phyloP scores from a whole-genome alignment of 768 basidiomycete genomes.

The Termitomyces sp. region DNA sequence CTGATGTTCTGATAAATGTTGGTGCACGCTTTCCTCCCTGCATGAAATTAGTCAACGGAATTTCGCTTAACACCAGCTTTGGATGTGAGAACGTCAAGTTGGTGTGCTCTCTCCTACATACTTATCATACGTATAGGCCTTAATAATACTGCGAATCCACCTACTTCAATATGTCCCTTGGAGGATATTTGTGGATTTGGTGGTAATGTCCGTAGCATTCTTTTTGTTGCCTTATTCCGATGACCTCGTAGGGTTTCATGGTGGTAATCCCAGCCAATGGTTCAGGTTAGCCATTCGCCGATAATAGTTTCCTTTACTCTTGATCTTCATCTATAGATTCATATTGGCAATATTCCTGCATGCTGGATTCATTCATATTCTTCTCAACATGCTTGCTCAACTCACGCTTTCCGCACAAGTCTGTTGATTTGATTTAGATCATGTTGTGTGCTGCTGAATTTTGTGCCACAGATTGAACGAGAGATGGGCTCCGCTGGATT shows the following conservation, averaged over 20 bases:
- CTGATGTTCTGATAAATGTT: slow-evolving; percentile 74
- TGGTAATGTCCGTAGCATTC: slow-evolving; percentile 37
- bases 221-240: neutral
- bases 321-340: slow-evolving; percentile 43
- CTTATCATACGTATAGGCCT: slow-evolving; percentile 43
- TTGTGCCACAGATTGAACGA: slow-evolving; percentile 61
- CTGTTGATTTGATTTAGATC: slow-evolving; percentile 3
- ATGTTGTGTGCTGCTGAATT: neutral
- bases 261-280: slow-evolving; percentile 39
- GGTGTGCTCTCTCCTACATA: neutral
- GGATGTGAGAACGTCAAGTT: slow-evolving; percentile 41
- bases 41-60: slow-evolving; percentile 65
- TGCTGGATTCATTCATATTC: slow-evolving; percentile 90
- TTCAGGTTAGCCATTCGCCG: slow-evolving; percentile 28
- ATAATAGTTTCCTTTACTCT: neutral
- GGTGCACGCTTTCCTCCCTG: slow-evolving; percentile 94
- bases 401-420: slow-evolving; percentile 75
- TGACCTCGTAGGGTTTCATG: slow-evolving; percentile 31
- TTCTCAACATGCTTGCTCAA: slow-evolving; percentile 89
- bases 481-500: slow-evolving; percentile 91
- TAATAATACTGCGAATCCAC: slow-evolving; percentile 81
- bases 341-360: slow-evolving; percentile 89
- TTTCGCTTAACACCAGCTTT: slow-evolving; percentile 49
- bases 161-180: slow-evolving; percentile 62
- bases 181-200: slow-evolving; percentile 89